Conservation (phyloP, 2,329 filamentous ascomycete genomes). For the Huntiella abstrusa region DNA sequence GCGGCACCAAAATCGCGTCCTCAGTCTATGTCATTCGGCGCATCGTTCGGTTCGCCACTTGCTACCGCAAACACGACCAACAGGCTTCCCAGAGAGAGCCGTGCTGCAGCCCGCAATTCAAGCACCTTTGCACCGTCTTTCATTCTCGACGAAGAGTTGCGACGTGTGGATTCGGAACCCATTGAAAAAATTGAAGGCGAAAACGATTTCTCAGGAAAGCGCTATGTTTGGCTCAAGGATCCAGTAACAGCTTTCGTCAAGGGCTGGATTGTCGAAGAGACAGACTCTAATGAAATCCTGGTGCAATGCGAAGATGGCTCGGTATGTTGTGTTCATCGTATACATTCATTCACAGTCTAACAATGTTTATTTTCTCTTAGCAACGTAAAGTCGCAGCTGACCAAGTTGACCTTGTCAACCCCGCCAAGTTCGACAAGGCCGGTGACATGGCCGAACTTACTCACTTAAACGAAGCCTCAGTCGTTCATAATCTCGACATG, state of each 20-base stretch:
- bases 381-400: constrained; percentile 76
- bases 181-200: constrained; percentile 76
- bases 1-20: constrained; percentile 2
- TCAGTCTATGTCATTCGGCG: constrained; percentile 15
- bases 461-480: constrained; percentile 91
- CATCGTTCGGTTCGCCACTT: constrained; percentile 26
- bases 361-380: constrained; percentile 22
- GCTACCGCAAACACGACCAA: constrained; percentile 20
- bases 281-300: constrained; percentile 46
- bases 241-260: constrained; percentile 73
- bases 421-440: constrained; percentile 97
- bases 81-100: constrained; percentile 39
- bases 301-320: constrained; percentile 90
- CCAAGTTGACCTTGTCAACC: constrained; percentile 95
- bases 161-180: constrained; percentile 31
- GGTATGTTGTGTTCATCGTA: constrained; percentile 31
- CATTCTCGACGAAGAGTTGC: constrained; percentile 69
- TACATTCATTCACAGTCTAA: constrained; percentile 9
- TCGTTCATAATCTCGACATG: constrained; percentile 91
- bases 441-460: constrained; percentile 99
- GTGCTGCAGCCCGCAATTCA: constrained; percentile 42
- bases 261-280: constrained; percentile 77
- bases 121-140: constrained; percentile 91
- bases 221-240: constrained; percentile 95
- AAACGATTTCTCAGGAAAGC: constrained; percentile 95